Percentiles rank a stretch among this genome's conserved stretches.
Evolutionary conservation across 345 rosid species (phyloP).

Genomic region (Psidium friedrichsthalianum): DNA sequence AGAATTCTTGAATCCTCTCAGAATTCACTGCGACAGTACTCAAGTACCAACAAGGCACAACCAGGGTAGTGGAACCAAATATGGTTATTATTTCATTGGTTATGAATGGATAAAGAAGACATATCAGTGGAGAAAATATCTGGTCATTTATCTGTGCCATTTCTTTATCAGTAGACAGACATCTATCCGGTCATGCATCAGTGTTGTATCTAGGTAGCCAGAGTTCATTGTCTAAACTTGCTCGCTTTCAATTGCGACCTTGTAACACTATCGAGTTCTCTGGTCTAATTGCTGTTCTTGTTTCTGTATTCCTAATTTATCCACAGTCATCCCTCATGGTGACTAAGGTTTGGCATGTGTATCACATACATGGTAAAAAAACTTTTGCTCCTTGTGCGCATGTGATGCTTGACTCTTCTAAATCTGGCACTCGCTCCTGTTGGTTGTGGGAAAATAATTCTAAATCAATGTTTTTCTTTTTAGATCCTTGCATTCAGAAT

Average conservation of each 20-base stretch:
- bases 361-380: not conserved
- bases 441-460: not conserved
- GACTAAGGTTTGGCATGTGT: not conserved
- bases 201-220: not conserved
- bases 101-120: not conserved
- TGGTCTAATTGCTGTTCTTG: not conserved
- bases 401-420: not conserved
- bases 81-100: not conserved
- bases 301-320: not conserved
- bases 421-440: not conserved
- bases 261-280: not conserved
- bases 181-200: not conserved
- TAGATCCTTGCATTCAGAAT: conserved; percentile 52
- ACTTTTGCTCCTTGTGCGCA: not conserved
- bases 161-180: too few relatives aligned
- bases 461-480: conserved; percentile 1
- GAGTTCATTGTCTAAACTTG: not conserved
- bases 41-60: not conserved
- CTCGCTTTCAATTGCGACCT: not conserved
- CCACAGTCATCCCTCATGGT: not conserved
- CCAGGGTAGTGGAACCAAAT: not conserved
- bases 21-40: too few relatives aligned
- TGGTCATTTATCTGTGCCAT: too few relatives aligned
- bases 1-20: too few relatives aligned
- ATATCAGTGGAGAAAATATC: too few relatives aligned